Evolutionary conservation across 306 rosid species (phyloP).

Genomic region (Vachellia pachyceras): DNA sequence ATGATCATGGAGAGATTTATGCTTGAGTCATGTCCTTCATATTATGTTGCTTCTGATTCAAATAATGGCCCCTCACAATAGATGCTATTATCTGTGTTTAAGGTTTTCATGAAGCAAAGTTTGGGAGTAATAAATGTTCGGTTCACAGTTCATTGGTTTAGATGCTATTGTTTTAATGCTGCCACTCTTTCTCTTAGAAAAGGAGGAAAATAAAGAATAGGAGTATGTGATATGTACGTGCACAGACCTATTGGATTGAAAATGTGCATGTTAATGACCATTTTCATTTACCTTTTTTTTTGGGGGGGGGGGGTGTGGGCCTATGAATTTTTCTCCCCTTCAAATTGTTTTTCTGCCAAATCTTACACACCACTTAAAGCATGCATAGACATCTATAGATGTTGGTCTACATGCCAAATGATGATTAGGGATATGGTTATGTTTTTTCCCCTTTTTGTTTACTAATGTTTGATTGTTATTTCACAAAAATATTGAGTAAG

Average conservation of each 20-base stretch:
- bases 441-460: neutral
- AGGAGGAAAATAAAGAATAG: neutral
- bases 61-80: constrained; percentile 25
- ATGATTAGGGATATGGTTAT: neutral
- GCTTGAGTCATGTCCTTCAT: neutral
- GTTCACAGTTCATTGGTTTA: neutral
- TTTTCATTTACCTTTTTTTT: neutral
- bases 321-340: neutral
- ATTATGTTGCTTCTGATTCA: constrained; percentile 22
- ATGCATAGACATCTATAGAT: neutral
- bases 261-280: neutral
- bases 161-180: neutral
- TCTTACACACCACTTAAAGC: neutral
- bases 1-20: constrained; percentile 6
- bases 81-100: constrained; percentile 25
- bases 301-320: too few species aligned
- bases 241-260: neutral
- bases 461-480: neutral
- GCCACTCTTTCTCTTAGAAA: neutral
- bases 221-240: neutral
- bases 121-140: constrained; percentile 12
- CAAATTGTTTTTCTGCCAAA: constrained; percentile 2
- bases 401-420: constrained; percentile 13
- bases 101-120: constrained; percentile 11
- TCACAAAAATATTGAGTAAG: neutral